phyloP scores from a whole-genome alignment of 2,329 filamentous ascomycete species.

The Sordariomycetes sp. region DNA sequence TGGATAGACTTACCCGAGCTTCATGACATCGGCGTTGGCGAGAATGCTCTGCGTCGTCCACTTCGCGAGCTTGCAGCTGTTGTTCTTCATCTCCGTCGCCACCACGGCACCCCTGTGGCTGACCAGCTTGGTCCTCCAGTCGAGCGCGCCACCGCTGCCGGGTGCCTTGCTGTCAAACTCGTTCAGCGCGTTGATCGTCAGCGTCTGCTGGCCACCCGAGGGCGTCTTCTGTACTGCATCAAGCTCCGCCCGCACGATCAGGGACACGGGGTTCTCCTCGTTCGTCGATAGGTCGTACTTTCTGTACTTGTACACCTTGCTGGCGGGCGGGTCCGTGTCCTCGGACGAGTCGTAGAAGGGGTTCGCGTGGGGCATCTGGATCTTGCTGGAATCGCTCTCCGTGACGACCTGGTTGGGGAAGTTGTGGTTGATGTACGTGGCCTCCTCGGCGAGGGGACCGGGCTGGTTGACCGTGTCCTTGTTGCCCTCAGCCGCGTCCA shows the following conservation, averaged over 20 bases:
- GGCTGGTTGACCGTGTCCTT: constrained; percentile 95
- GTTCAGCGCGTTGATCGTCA: constrained; percentile 93
- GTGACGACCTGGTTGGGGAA: constrained; percentile 92
- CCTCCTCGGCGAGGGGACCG: constrained; percentile 85
- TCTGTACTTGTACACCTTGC: constrained; percentile 97
- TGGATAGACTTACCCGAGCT: constrained; percentile 64
- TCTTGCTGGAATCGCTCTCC: constrained; percentile 69
- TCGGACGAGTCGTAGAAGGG: constrained; percentile 95
- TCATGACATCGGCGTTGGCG: constrained; percentile 96
- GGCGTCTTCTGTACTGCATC: constrained; percentile 95
- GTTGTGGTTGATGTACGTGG: constrained; percentile 99
- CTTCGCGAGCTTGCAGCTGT: constrained; percentile 94
- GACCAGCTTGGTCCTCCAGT: constrained; percentile 93
- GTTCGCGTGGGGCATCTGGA: constrained; percentile 79
- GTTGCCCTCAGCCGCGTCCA: constrained; percentile 83
- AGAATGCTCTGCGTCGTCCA: constrained; percentile 98
- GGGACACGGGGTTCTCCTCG: constrained; percentile 85
- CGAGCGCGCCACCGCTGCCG: constrained; percentile 84
- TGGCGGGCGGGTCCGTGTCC: constrained; percentile 86
- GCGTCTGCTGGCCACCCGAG: constrained; percentile 79
- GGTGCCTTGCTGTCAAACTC: constrained; percentile 98
- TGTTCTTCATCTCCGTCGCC: constrained; percentile 99
- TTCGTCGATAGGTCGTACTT: constrained; percentile 92
- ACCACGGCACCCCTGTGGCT: constrained; percentile 94
- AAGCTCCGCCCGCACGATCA: constrained; percentile 89